A percentile compares a stretch with the other conserved stretches of the same genome.
phyloP scores from a whole-genome alignment of 2,329 filamentous ascomycete genomes.

The Penicillium sclerotiorum region DNA sequence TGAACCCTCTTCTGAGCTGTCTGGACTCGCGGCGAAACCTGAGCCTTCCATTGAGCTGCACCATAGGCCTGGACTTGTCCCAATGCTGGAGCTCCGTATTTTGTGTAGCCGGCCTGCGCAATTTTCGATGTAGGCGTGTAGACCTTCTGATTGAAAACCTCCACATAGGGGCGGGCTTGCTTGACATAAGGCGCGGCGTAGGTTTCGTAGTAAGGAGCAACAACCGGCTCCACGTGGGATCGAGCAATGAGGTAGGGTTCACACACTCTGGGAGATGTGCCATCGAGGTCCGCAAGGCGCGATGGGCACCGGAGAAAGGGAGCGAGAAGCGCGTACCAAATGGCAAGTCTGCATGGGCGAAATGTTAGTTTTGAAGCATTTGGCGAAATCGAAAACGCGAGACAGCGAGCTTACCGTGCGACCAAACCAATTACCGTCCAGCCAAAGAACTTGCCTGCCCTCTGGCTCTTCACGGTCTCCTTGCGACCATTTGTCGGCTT shows the following conservation, averaged over 20 bases:
- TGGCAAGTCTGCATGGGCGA: conserved; percentile 61
- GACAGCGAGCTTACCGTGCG: conserved; percentile 33
- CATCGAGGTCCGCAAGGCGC: conserved; percentile 66
- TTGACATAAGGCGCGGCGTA: conserved; percentile 85
- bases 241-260: conserved; percentile 72
- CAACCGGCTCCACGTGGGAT: conserved; percentile 70
- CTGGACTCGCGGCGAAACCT: conserved; percentile 72
- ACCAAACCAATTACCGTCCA: conserved; percentile 40
- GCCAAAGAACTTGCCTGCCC: conserved; percentile 27
- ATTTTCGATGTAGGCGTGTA: conserved; percentile 70
- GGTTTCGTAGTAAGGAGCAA: conserved; percentile 81
- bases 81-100: conserved; percentile 74
- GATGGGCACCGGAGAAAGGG: conserved; percentile 81
- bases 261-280: conserved; percentile 76
- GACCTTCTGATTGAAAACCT: conserved; percentile 60
- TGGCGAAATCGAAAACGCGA: not conserved
- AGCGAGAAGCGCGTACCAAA: conserved; percentile 85
- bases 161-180: conserved; percentile 71
- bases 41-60: conserved; percentile 75
- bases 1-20: conserved; percentile 64
- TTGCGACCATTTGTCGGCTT: conserved; percentile 14
- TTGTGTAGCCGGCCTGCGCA: conserved; percentile 61
- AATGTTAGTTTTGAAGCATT: conserved; percentile 6
- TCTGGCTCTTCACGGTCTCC: conserved; percentile 13
- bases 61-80: conserved; percentile 68